Evolutionary conservation across 768 basidiomycete species (phyloP), one percentile per base, ranked within the genome.

Genomic region (Russula griseocarnosa): DNA sequence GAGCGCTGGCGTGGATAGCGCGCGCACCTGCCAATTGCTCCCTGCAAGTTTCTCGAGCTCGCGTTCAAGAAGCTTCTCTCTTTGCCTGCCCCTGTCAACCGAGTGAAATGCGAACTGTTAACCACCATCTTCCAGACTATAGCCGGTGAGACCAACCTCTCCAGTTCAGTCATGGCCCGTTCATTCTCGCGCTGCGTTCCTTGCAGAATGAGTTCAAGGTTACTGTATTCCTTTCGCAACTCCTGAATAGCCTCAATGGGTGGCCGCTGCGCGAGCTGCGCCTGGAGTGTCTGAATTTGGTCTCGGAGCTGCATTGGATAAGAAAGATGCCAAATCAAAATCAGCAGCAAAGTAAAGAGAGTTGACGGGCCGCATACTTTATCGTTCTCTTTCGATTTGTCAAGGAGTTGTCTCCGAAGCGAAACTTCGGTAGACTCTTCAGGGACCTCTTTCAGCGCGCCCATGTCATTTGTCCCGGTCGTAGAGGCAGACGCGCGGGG

Each of bases 101-200:
- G 30, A 16, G 24, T n/a, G 54, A 3, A 20, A 5, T 3, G 20
- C 24, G 16, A 34, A 58, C 42, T 32, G 62, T 64, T 16, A 34
- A 44, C 13, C 57, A 16, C 52, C 18, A 55, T 49, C 36, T 16
- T 20, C 32, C 47, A 53, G 16, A 54, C 3, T 20, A 16, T 49
- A 30, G 50, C 26, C 38, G 10, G n/a, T 22, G n/a, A 30, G 22
- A 75, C 78, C 55, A 61, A 86, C 88, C 86, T 79, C 61, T 92
- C 90, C 3, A 91, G 77, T 63, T 92, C 89, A 0, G 83, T 79
- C 91, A 93, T 92, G 66, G 86, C 88, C 55, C 87, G 79, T 69
- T 92, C 90, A 69, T 94, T 94, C 76, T 94, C 92, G 55, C 90
- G 77, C 67, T 92, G 90, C 0, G 91, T 92, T 0, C 90, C 91